Percentiles rank a stretch among this genome's conserved stretches.
These are phyloP conservation scores for Ramularia endophylla DNA, from an alignment of 2,329 filamentous ascomycete species.

Conservation along the genomic window DNA sequence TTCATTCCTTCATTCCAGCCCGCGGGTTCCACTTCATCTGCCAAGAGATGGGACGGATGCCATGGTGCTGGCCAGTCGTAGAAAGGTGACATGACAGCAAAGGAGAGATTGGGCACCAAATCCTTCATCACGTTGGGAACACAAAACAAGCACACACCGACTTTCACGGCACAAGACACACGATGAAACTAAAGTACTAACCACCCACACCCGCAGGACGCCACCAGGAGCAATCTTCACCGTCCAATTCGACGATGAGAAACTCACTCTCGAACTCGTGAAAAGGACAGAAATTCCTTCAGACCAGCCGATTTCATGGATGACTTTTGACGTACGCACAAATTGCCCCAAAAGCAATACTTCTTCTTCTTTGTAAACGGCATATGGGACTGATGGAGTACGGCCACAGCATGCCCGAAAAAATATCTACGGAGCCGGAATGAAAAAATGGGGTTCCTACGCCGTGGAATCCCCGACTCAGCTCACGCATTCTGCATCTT, in stretches of 20 bases:
- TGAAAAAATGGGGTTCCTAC: conserved; percentile 91
- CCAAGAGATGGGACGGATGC: too few species aligned
- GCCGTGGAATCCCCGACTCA: conserved; percentile 67
- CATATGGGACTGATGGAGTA: too few species aligned
- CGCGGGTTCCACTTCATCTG: too few species aligned
- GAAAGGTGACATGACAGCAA: too few species aligned
- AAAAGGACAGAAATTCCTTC: conserved; percentile 76
- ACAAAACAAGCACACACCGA: too few species aligned
- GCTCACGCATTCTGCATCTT: conserved; percentile 68
- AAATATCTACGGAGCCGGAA: conserved; percentile 80
- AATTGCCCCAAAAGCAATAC: too few species aligned
- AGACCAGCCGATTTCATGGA: conserved; percentile 88
- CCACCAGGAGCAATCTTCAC: conserved; percentile 86
- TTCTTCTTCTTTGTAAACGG: too few species aligned
- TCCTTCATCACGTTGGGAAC: conserved; percentile 2
- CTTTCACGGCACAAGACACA: too few species aligned
- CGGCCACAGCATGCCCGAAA: conserved; percentile 77
- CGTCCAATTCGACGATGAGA: conserved; percentile 79
- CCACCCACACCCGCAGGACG: conserved; percentile 49
- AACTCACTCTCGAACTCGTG: conserved; percentile 64
- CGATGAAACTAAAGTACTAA: too few species aligned
- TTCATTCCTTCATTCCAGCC: too few species aligned
- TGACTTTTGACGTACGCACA: conserved; percentile 82
- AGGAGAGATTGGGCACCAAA: neutral
- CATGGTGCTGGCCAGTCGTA: too few species aligned